Base-by-base conservation (phyloP, 1,284 basidiomycete genomes). In the Ustilago lituana region DNA sequence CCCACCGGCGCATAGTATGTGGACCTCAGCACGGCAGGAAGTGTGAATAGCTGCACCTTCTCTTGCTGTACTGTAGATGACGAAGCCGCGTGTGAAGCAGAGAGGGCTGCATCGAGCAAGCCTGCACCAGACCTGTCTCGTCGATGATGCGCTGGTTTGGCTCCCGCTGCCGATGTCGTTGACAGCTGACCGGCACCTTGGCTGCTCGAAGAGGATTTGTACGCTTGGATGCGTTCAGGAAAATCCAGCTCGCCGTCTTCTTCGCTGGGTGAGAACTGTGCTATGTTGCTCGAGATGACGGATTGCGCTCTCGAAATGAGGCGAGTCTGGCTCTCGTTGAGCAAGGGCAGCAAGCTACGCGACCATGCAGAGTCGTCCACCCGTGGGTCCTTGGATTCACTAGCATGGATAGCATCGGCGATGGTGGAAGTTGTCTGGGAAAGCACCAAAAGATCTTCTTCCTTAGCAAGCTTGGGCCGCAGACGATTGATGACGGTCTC, bases 71-170 rank as follows among this genome's bases (percentile, higher is more conserved):
- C 40, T 23, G 37, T 62, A 6, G 59, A 58, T 1, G 54, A 43
- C 1, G 62, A 71, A 1, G 63, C 52, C 2, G 61, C 51, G 19
- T 58, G 62, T 17, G 61, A 65, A 4, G 60, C 51, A 0, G 56
- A 47, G 8, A 64, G 46, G 1, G 69, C 70, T 14, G 70, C 70
- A 46, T 73, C 61, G 2, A 73, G 45, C 36, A 73, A 22, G 0
- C 70, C 70, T 5, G 70, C 70, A 3, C 70, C 70, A 2, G 66
- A 69, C 53, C 63, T 73, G 29, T 38, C 69, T 7, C 70, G 38
- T 8, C 55, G 47, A 32, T 68, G 69, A n/a, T 43, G 39, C 19
- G 14, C 2, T 11, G 33, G 39, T 27, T 38, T 52, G 1, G 19
- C 35, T 1, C 2, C 35, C 2, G 51, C 24, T 5, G 14, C 5